Conservation (phyloP, 805 yeast species). For the Nakazawaea ernobii region DNA sequence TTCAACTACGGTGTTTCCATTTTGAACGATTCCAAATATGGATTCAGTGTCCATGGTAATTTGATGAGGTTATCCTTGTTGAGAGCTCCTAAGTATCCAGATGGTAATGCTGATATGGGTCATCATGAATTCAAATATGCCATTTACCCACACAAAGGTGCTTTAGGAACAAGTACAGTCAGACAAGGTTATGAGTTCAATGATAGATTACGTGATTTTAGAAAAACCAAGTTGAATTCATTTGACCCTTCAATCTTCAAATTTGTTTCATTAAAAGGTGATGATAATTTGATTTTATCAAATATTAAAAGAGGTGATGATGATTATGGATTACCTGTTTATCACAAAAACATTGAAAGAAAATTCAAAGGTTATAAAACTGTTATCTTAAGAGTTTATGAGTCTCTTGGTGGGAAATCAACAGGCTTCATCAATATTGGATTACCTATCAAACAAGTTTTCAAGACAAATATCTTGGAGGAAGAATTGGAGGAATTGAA, state of each 20-base stretch:
- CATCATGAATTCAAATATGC: constrained; percentile 78
- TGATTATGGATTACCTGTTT: constrained; percentile 49
- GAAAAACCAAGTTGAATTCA: neutral
- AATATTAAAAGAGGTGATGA: constrained; percentile 86
- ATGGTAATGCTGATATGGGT: constrained; percentile 93
- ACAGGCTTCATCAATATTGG: constrained; percentile 43
- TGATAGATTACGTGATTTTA: constrained; percentile 29
- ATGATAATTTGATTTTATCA: constrained; percentile 58
- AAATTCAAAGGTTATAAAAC: constrained; percentile 40
- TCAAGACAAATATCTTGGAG: constrained; percentile 56
- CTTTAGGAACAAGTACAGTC: constrained; percentile 58
- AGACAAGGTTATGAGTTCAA: constrained; percentile 78
- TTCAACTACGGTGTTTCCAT: constrained; percentile 81
- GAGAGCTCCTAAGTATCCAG: constrained; percentile 93
- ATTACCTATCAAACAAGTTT: constrained; percentile 40
- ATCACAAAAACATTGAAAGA: constrained; percentile 36
- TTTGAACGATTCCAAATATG: constrained; percentile 82
- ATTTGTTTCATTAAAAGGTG: constrained; percentile 35
- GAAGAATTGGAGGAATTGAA: constrained; percentile 37
- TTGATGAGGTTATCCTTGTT: constrained; percentile 78
- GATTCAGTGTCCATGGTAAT: constrained; percentile 92
- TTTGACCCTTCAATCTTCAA: constrained; percentile 8
- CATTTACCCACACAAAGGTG: constrained; percentile 74
- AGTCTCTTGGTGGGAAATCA: constrained; percentile 78
- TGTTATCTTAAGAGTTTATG: constrained; percentile 73